Evolutionary conservation across 345 rosid species (phyloP), one percentile per base, ranked within the genome.

Genomic region (Salix udensis): DNA sequence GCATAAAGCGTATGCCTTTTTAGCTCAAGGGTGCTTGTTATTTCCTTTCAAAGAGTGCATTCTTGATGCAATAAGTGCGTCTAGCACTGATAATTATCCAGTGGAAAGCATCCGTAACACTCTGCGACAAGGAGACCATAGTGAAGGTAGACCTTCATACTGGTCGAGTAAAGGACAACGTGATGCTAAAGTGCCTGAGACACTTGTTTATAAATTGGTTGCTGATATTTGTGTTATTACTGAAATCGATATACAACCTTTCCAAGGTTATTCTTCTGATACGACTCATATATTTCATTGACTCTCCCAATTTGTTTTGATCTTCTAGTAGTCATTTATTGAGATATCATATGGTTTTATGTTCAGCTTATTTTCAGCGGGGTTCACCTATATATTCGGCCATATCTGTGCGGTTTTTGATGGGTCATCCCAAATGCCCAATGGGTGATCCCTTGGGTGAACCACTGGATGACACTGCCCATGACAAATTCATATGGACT

Each of bases 111-210:
- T 96, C 68, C 67, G 72, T 44, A 89, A 96, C 78, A 96, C 99
- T 79, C 84, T 90, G 72, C 94, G 83, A 28, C 87, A 76, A 52
- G 78, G 86, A 46, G 92, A 86, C 65, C 81, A 80, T 74, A 76
- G 86, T 82, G 89, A 60, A 34, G n/a, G 73, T 24, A 73, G 82
- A 26, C 84, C 97, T 77, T 96, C 95, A 1, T 96, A 96, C 84
- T 96, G 99, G 99, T 96, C 99, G 1, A 96, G 99, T 83, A 79
- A 82, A 77, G 98, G 98, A 65, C 91, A 91, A 44, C 84, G 79
- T 74, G 78, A 77, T 52, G 86, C 94, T 73, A 81, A 85, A 0
- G 97, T 89, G 67, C 97, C 97, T n/a, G 99, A 96, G 88, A 90
- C 85, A n/a, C 91, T 96, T 74, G 76, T 87, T 18, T 96, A 93